Evolutionary conservation across 2,329 filamentous ascomycete species (phyloP).

Genomic region (Clonostachys solani): DNA sequence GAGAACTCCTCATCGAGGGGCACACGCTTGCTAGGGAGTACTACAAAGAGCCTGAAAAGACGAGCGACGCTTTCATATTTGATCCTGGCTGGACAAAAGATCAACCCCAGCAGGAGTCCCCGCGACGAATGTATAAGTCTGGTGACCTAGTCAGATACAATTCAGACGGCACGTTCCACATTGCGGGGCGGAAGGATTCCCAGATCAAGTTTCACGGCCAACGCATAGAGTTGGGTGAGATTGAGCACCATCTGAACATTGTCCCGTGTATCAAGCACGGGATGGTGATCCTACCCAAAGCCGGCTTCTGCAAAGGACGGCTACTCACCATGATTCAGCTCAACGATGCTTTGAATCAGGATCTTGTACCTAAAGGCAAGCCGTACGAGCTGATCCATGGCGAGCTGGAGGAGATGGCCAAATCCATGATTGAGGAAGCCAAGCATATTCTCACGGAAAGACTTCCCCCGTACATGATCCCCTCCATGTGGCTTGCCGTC

Average conservation of each 20-base stretch:
- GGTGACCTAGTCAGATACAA: conserved; percentile 40
- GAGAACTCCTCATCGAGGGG: conserved; percentile 32
- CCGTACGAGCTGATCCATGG: conserved; percentile 5
- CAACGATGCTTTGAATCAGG: background rate
- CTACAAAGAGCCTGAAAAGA: conserved; percentile 45
- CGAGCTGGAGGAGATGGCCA: background rate
- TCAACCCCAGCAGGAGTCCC: background rate
- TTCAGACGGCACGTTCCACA: conserved; percentile 31
- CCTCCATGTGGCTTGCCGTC: conserved; percentile 19
- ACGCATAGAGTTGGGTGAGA: conserved; percentile 22
- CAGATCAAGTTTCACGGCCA: conserved; percentile 27
- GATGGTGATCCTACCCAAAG: conserved; percentile 5
- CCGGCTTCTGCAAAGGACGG: conserved; percentile 4
- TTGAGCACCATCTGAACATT: conserved; percentile 16
- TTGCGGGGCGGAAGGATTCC: conserved; percentile 23
- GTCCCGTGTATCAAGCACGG: background rate
- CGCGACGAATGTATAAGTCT: conserved; percentile 28
- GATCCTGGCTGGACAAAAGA: conserved; percentile 2
- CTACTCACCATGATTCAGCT: conserved; percentile 1
- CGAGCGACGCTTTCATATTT: conserved; percentile 40
- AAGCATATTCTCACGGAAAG: conserved; percentile 8
- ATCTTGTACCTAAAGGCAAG: conserved; percentile 1
- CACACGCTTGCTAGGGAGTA: conserved; percentile 31
- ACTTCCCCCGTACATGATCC: conserved; percentile 27
- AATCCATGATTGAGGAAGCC: conserved; percentile 3